Conservation (phyloP, 331 rosid species). For the Quercus lobata region DNA sequence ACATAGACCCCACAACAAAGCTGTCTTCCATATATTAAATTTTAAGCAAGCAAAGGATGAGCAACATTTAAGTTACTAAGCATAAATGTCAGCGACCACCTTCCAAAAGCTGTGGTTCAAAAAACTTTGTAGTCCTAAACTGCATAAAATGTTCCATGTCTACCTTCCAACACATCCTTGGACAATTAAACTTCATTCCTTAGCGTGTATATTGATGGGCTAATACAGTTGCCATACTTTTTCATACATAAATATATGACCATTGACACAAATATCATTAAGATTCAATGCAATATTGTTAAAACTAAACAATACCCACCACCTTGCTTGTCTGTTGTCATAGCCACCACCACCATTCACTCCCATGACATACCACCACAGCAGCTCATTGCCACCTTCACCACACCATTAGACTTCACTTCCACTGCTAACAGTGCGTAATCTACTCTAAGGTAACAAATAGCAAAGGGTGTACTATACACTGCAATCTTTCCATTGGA, state of each 20-base stretch:
- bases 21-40: not conserved
- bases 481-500: not conserved
- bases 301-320: not conserved
- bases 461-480: not conserved
- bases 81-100: not conserved
- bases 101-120: not conserved
- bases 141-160: not conserved
- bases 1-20: not conserved
- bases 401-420: not conserved
- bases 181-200: not conserved
- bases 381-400: not conserved
- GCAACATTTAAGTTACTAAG: not conserved
- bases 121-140: not conserved
- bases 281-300: not conserved
- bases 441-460: not conserved
- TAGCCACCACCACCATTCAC: not conserved
- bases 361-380: not conserved
- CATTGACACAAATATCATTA: not conserved
- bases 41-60: not conserved
- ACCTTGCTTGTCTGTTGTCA: not conserved
- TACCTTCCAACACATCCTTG: not conserved
- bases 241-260: not conserved
- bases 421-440: not conserved
- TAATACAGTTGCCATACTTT: not conserved
- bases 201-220: not conserved